Conservation (phyloP, 2,329 filamentous ascomycete genomes). For the Amphichorda felina region DNA sequence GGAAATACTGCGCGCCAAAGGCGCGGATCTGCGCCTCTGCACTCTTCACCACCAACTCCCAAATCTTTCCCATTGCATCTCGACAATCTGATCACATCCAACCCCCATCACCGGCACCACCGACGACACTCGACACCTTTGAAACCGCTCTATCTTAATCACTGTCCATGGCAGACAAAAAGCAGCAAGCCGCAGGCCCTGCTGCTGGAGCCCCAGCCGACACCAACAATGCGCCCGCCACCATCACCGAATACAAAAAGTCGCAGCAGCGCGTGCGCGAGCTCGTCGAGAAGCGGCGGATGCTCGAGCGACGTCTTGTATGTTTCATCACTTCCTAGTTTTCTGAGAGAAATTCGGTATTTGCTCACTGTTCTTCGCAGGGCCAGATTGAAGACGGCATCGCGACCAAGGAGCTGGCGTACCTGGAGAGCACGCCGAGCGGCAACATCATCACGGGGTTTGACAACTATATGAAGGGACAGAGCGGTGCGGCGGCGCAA, state of each 20-base stretch:
- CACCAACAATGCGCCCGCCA: constrained; percentile 16
- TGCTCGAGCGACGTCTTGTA: constrained; percentile 25
- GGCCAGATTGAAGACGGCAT: constrained; percentile 63
- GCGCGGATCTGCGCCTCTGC: background rate
- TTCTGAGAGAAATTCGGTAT: too few relatives aligned
- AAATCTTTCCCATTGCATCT: background rate
- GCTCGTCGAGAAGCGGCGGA: constrained; percentile 29
- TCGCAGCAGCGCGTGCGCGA: constrained; percentile 35
- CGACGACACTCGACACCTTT: background rate
- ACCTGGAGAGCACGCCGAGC: constrained; percentile 77
- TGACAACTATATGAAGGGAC: constrained; percentile 94
- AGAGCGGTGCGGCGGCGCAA: constrained; percentile 47
- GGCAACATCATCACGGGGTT: constrained; percentile 98
- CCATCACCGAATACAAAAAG: constrained; percentile 36
- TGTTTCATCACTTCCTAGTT: too few relatives aligned
- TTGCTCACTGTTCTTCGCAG: constrained; percentile 9
- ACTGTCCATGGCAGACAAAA: constrained; percentile 18
- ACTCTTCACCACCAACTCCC: background rate
- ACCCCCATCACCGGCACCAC: background rate
- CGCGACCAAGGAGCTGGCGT: constrained; percentile 69
- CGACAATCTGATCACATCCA: background rate
- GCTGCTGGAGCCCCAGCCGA: constrained; percentile 6
- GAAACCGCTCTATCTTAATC: background rate
- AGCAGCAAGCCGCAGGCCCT: constrained; percentile 6
- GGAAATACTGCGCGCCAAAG: background rate